phyloP scores from a whole-genome alignment of 1,284 basidiomycete species.

The Cutaneotrichosporon mucoides region DNA sequence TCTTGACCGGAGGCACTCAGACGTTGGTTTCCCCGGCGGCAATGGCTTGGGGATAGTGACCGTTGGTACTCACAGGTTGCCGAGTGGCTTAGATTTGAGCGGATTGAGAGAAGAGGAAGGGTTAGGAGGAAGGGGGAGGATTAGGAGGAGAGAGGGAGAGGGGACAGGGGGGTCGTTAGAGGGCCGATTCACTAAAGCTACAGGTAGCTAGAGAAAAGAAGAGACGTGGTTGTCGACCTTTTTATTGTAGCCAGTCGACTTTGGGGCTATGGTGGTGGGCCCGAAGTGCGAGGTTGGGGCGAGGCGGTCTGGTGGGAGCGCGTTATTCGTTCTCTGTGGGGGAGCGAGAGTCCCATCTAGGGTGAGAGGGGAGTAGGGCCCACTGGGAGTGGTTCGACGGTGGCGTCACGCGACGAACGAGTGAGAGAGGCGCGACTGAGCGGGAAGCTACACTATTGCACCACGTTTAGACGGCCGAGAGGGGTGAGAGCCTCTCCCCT shows the following conservation, averaged over 20 bases:
- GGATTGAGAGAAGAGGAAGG: not conserved
- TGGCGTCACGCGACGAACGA: no score
- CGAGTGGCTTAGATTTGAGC: not conserved
- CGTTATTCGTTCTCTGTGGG: no score
- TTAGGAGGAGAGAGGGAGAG: conserved; percentile 5
- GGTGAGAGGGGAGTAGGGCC: no score
- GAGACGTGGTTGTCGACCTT: not conserved
- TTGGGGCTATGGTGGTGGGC: no score
- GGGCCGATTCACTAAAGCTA: conserved; percentile 19
- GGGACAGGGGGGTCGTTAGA: conserved; percentile 5
- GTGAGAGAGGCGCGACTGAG: no score
- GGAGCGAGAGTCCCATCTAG: no score
- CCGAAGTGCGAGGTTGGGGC: no score
- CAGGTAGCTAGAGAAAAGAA: conserved; percentile 16
- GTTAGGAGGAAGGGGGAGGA: conserved; percentile 1
- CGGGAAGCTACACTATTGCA: no score
- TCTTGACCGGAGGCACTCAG: conserved; percentile 1
- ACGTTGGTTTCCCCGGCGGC: conserved; percentile 7
- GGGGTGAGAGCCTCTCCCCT: no score
- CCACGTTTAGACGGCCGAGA: no score
- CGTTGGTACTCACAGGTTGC: conserved; percentile 10
- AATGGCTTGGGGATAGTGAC: not conserved
- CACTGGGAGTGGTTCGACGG: no score
- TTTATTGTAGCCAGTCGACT: not conserved
- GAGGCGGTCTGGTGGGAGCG: no score